Evolutionary conservation across 495 filamentous ascomycete genomes (phyloP).

Genomic region (Aspergillus baeticus): DNA sequence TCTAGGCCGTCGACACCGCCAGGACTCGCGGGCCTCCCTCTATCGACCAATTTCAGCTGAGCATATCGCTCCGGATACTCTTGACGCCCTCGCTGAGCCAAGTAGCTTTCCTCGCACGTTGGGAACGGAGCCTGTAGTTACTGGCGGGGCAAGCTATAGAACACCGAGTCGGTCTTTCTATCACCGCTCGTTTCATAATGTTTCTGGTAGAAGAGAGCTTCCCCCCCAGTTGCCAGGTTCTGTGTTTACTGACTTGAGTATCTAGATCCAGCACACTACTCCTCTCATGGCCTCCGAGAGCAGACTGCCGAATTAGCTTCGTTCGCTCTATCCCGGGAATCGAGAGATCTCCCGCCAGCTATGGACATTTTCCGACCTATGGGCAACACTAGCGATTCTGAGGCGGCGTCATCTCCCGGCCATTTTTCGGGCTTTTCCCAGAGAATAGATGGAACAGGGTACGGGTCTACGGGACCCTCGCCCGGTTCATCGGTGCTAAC

Average conservation of each 20-base stretch:
- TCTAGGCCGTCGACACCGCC: constrained; percentile 35
- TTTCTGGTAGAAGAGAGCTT: constrained; percentile 49
- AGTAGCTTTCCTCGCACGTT: constrained; percentile 31
- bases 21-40: constrained; percentile 32
- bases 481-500: constrained; percentile 59
- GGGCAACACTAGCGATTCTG: constrained; percentile 2
- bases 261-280: constrained; percentile 68
- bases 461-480: constrained; percentile 4
- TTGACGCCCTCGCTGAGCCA: constrained; percentile 32
- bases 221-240: background rate
- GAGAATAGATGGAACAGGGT: background rate
- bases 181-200: constrained; percentile 67
- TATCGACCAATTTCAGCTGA: constrained; percentile 24
- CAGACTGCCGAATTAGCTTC: constrained; percentile 89
- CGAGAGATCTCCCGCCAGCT: constrained; percentile 31
- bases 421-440: background rate
- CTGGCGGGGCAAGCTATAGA: constrained; percentile 49
- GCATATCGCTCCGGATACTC: constrained; percentile 21
- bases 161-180: constrained; percentile 78
- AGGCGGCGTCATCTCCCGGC: background rate
- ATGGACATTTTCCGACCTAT: constrained; percentile 34
- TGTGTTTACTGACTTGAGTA: constrained; percentile 27
- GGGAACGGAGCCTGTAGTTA: constrained; percentile 36
- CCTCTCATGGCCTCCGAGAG: constrained; percentile 75
- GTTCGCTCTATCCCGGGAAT: constrained; percentile 66